Conservation (phyloP, 2,329 filamentous ascomycete species). For the Alternaria brassicicola region DNA sequence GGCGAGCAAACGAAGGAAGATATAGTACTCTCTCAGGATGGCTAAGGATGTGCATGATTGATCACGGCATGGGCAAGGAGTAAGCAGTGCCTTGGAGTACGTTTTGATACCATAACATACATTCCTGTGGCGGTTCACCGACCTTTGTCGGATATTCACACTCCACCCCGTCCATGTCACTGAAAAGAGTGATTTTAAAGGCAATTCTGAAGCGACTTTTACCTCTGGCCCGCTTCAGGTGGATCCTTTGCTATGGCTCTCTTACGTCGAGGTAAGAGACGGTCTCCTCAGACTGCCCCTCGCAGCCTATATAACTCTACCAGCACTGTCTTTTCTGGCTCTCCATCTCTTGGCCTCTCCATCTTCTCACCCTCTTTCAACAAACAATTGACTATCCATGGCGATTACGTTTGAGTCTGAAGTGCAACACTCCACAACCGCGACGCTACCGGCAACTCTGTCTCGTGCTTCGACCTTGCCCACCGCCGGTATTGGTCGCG, state of each 20-base stretch:
- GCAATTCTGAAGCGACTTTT: neutral
- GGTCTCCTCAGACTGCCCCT: neutral
- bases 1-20: constrained; percentile 39
- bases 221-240: neutral
- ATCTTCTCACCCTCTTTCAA: neutral
- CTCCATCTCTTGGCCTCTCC: neutral
- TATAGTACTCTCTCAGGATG: constrained; percentile 24
- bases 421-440: neutral
- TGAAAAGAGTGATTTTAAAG: neutral
- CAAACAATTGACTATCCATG: neutral
- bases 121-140: neutral
- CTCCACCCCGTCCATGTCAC: neutral
- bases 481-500: neutral
- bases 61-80: neutral
- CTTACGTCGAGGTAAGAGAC: neutral
- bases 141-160: neutral
- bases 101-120: neutral
- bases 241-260: neutral
- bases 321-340: neutral
- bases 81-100: neutral
- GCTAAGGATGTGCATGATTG: neutral
- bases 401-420: neutral
- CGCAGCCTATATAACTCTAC: neutral
- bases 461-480: neutral
- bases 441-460: neutral